These are phyloP conservation scores for Ormosia semicastrata DNA, from an alignment of 306 rosid species.

Conservation along the genomic window DNA sequence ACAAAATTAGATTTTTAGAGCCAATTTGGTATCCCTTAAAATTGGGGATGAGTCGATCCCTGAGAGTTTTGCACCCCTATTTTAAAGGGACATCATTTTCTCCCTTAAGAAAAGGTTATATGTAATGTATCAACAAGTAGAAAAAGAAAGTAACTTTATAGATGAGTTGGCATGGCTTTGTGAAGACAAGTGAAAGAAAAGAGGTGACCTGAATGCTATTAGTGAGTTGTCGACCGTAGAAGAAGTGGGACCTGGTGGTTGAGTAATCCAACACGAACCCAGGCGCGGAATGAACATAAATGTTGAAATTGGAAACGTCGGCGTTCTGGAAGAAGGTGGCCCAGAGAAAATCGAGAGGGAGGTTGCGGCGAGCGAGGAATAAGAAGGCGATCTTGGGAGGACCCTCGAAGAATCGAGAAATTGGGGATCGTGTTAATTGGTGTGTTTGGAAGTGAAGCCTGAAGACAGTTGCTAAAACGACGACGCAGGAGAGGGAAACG, in stretches of 20 bases:
- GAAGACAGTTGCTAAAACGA: conserved; percentile 46
- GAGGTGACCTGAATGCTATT: conserved; percentile 46
- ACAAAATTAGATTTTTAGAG: not conserved
- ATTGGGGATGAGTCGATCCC: not conserved
- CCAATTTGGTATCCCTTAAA: not conserved
- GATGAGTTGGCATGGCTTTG: not conserved
- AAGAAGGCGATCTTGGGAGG: conserved; percentile 85
- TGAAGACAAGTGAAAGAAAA: too few relatives aligned
- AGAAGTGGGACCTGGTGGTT: conserved; percentile 42
- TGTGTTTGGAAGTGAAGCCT: conserved; percentile 41
- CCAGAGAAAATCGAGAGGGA: conserved; percentile 97
- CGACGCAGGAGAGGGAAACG: conserved; percentile 52
- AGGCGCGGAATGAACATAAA: conserved; percentile 58
- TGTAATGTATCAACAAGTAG: not conserved
- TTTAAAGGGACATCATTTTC: not conserved
- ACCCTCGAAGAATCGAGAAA: conserved; percentile 45
- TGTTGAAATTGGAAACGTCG: conserved; percentile 53
- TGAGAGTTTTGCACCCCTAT: not conserved
- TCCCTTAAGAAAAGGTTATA: not conserved
- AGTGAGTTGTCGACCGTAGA: conserved; percentile 45
- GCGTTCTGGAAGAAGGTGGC: conserved; percentile 72
- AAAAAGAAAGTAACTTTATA: conserved; percentile 5
- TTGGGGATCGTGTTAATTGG: conserved; percentile 31
- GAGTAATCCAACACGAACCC: conserved; percentile 52
- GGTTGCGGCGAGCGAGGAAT: conserved; percentile 73